Conservation (phyloP, 768 basidiomycete genomes). For the Hypsizygus marmoreus region DNA sequence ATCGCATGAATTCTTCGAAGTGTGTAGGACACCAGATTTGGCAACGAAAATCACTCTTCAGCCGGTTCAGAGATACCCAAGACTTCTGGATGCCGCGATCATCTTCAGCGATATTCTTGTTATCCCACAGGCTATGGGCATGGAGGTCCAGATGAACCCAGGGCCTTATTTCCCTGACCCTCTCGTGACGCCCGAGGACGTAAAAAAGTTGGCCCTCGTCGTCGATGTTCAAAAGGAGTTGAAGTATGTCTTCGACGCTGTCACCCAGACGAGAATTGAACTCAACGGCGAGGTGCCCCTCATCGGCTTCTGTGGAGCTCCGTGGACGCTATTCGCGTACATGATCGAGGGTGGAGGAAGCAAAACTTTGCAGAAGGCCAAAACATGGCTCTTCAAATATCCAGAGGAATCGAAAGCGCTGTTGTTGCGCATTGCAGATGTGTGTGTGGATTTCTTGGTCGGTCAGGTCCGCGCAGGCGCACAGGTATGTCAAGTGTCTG, state of each 20-base stretch:
- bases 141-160: slow-evolving; percentile 93
- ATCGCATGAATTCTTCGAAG: slow-evolving; percentile 90
- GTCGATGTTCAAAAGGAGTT: slow-evolving; percentile 86
- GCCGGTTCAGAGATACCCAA: slow-evolving; percentile 86
- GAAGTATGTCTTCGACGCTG: slow-evolving; percentile 90
- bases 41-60: slow-evolving; percentile 91
- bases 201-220: slow-evolving; percentile 54
- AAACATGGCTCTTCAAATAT: slow-evolving; percentile 92
- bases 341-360: slow-evolving; percentile 98
- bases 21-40: slow-evolving; percentile 89
- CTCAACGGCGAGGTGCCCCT: slow-evolving; percentile 90
- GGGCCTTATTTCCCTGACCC: slow-evolving; percentile 89
- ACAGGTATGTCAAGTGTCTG: slow-evolving; percentile 64
- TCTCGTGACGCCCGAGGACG: slow-evolving; percentile 73
- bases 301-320: slow-evolving; percentile 96
- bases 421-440: slow-evolving; percentile 77
- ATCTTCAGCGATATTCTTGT: slow-evolving; percentile 99
- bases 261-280: slow-evolving; percentile 79
- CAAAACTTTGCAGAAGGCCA: slow-evolving; percentile 88
- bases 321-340: slow-evolving; percentile 97
- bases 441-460: slow-evolving; percentile 87
- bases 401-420: slow-evolving; percentile 83
- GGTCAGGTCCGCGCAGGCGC: slow-evolving; percentile 95
- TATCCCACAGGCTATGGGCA: slow-evolving; percentile 96
- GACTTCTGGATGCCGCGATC: slow-evolving; percentile 91